These are phyloP conservation scores for Sanghuangporus sanghuang DNA, from an alignment of 1,284 basidiomycete genomes.

Conservation along the genomic window DNA sequence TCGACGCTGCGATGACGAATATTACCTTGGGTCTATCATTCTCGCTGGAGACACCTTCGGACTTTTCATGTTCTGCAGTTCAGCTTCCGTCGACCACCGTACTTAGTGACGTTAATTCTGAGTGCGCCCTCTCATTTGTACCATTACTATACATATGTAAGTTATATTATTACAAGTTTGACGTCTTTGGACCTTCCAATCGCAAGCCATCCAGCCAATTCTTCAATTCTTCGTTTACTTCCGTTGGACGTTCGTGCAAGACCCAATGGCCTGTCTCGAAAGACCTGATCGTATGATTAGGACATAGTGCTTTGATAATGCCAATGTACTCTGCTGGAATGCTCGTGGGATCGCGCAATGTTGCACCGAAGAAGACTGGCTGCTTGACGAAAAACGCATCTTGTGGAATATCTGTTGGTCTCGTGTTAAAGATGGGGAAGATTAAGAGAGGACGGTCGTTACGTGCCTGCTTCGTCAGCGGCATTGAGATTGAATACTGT, in stretches of 20 bases:
- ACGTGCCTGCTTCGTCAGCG: conserved; percentile 25
- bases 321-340: conserved; percentile 3
- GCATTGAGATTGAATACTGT: conserved; percentile 21
- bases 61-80: neutral
- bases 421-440: neutral
- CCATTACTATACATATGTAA: neutral
- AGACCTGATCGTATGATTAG: conserved; percentile 22
- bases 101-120: neutral
- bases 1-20: neutral
- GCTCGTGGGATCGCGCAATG: conserved; percentile 17
- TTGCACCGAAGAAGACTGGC: conserved; percentile 21
- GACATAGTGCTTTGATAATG: conserved; percentile 9
- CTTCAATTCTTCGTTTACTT: conserved; percentile 22
- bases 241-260: conserved; percentile 23
- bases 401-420: conserved; percentile 7
- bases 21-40: neutral
- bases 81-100: neutral
- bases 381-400: conserved; percentile 15
- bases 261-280: conserved; percentile 31
- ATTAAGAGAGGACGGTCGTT: neutral
- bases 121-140: neutral
- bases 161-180: neutral
- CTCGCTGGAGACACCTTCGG: neutral
- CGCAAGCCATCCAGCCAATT: conserved; percentile 9
- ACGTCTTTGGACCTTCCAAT: neutral